Evolutionary conservation across 2,329 filamentous ascomycete species (phyloP).

Genomic region (Fusarium sp.): DNA sequence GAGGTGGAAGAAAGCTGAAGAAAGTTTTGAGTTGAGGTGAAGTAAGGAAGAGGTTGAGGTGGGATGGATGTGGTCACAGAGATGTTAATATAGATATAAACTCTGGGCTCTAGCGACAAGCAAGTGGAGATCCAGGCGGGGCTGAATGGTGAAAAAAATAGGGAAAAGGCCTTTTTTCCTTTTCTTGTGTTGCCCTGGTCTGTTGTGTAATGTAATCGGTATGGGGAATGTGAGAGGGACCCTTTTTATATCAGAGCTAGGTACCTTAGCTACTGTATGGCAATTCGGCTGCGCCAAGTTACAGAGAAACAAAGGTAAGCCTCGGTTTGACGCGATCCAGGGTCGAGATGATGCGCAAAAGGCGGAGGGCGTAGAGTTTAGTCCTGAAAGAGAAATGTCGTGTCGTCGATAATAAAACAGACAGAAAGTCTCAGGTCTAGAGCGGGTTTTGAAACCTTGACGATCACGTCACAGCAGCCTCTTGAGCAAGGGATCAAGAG

Average conservation of each 20-base stretch:
- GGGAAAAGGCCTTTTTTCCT: conserved; percentile 23
- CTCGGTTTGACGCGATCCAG: conserved; percentile 42
- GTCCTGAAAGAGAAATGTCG: conserved; percentile 13
- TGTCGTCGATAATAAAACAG: conserved; percentile 11
- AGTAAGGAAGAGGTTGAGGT: conserved; percentile 1
- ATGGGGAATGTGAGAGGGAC: conserved; percentile 17
- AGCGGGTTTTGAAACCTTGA: conserved; percentile 31
- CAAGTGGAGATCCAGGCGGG: conserved; percentile 34
- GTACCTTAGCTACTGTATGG: conserved; percentile 1
- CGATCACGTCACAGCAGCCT: conserved; percentile 41
- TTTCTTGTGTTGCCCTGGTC: conserved; percentile 9
- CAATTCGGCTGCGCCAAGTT: conserved; percentile 31
- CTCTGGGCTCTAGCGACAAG: conserved; percentile 19
- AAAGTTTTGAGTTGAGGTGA: conserved; percentile 1
- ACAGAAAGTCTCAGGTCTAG: conserved; percentile 1
- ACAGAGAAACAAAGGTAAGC: conserved; percentile 20
- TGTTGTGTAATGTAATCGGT: conserved; percentile 16
- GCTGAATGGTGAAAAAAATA: conserved; percentile 17
- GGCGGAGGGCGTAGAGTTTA: conserved; percentile 24
- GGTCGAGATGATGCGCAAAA: conserved; percentile 36
- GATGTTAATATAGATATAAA: conserved; percentile 35
- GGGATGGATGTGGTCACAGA: conserved; percentile 17
- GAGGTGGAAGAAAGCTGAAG: neutral
- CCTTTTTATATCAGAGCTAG: conserved; percentile 42
- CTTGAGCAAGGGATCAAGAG: conserved; percentile 29